phyloP scores from a whole-genome alignment of 2,329 filamentous ascomycete genomes.

The Simplicillium sp. region DNA sequence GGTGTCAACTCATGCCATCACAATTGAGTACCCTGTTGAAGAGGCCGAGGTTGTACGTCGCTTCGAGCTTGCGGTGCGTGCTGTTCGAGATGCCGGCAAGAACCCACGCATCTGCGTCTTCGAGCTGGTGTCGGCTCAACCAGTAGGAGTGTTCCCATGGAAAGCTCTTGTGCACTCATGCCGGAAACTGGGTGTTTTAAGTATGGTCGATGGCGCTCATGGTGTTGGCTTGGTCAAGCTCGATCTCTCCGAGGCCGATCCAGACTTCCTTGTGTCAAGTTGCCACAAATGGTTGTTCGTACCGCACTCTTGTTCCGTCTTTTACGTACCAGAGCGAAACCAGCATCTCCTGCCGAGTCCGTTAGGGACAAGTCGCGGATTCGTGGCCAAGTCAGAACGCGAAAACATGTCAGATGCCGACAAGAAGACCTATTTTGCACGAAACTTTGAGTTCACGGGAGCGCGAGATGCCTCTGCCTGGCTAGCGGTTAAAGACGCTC shows the following conservation, averaged over 20 bases:
- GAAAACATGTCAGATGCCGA: slow-evolving; percentile 31
- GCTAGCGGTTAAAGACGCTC: slow-evolving; percentile 59
- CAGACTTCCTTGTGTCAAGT: slow-evolving; percentile 83
- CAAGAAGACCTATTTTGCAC: slow-evolving; percentile 51
- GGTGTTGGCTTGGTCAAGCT: slow-evolving; percentile 70
- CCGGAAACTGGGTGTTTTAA: slow-evolving; percentile 56
- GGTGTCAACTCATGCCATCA: slow-evolving; percentile 42
- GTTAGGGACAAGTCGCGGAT: slow-evolving; percentile 74
- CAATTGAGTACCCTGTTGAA: slow-evolving; percentile 57
- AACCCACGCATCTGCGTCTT: slow-evolving; percentile 58
- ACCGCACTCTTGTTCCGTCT: slow-evolving; percentile 69
- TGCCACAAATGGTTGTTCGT: slow-evolving; percentile 85
- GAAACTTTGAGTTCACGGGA: slow-evolving; percentile 67
- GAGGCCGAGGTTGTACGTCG: slow-evolving; percentile 54
- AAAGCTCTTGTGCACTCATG: slow-evolving; percentile 57
- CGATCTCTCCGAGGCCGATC: slow-evolving; percentile 55
- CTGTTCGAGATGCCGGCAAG: slow-evolving; percentile 44
- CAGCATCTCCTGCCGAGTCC: slow-evolving; percentile 67
- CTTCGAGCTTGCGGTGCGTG: slow-evolving; percentile 50
- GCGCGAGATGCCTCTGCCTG: slow-evolving; percentile 67
- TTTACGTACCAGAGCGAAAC: slow-evolving; percentile 70
- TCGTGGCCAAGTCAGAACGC: slow-evolving; percentile 35
- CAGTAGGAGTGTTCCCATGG: slow-evolving; percentile 73
- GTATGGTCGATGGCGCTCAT: slow-evolving; percentile 77
- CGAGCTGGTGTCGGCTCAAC: slow-evolving; percentile 71